These are phyloP conservation scores for Penicillium thymicola DNA, from an alignment of 2,329 filamentous ascomycete species.

Conservation along the genomic window DNA sequence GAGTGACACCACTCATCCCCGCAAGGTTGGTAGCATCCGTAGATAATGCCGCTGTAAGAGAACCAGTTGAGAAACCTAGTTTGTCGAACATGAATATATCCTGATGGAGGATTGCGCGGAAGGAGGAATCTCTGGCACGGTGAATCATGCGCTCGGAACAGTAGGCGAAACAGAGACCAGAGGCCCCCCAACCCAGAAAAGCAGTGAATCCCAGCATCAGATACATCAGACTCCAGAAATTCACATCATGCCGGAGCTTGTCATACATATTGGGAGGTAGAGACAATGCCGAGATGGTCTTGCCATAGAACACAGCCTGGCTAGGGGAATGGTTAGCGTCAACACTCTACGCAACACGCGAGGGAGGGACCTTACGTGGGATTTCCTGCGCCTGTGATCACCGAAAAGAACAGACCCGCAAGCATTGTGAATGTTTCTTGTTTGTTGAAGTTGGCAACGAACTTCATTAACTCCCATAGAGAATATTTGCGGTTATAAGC, in stretches of 20 bases:
- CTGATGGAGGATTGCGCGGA: slow-evolving; percentile 84
- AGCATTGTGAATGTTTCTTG: background rate
- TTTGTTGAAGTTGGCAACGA: slow-evolving; percentile 9
- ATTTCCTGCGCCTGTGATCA: background rate
- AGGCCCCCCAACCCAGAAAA: background rate
- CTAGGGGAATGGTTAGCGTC: slow-evolving; percentile 56
- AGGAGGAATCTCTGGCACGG: slow-evolving; percentile 75
- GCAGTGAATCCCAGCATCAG: background rate
- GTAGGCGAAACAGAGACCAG: slow-evolving; percentile 74
- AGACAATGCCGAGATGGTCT: slow-evolving; percentile 30
- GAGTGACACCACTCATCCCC: slow-evolving; percentile 79
- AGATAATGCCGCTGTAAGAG: slow-evolving; percentile 81
- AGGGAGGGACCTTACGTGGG: slow-evolving; percentile 62
- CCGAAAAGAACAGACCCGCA: slow-evolving; percentile 43
- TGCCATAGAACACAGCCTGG: slow-evolving; percentile 75
- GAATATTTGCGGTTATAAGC: slow-evolving; percentile 61
- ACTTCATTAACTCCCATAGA: slow-evolving; percentile 16
- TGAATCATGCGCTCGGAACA: slow-evolving; percentile 82
- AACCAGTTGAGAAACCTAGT: slow-evolving; percentile 83
- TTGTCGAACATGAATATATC: slow-evolving; percentile 89
- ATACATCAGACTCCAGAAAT: slow-evolving; percentile 5
- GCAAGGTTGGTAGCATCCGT: slow-evolving; percentile 60
- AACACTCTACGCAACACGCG: slow-evolving; percentile 54
- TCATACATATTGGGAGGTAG: background rate
- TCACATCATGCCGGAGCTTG: background rate